Percentiles rank a stretch among this genome's conserved stretches.
These are phyloP conservation scores for Dipteronia dyeriana DNA, from an alignment of 345 rosid species.

Conservation along the genomic window DNA sequence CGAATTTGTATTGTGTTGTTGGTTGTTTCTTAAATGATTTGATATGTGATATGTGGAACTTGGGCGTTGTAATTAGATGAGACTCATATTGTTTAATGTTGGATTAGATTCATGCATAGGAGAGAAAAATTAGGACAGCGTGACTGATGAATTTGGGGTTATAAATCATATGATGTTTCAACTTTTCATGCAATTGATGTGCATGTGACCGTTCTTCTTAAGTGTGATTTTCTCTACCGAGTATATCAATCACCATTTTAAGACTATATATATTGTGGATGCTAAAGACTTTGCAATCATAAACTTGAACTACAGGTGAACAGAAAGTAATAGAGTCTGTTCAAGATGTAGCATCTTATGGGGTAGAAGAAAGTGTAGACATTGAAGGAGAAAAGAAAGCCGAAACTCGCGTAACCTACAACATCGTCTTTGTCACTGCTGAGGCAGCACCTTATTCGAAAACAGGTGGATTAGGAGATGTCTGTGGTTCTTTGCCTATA, in stretches of 20 bases:
- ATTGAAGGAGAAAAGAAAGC: conserved; percentile 30
- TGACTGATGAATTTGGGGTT: conserved; percentile 2
- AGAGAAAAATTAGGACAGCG: background rate
- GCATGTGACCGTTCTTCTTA: background rate
- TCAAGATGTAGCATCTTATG: conserved; percentile 24
- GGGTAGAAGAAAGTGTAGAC: conserved; percentile 37
- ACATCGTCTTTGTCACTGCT: conserved; percentile 75
- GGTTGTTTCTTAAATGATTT: background rate
- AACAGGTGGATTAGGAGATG: conserved; percentile 97
- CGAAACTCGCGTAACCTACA: conserved; percentile 41
- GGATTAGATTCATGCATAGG: background rate
- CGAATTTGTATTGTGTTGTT: background rate
- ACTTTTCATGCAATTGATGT: background rate
- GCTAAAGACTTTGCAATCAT: background rate
- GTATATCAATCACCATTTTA: background rate
- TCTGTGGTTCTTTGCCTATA: conserved; percentile 91
- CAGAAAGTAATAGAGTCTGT: conserved; percentile 26
- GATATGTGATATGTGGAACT: background rate
- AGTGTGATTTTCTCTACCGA: conserved; percentile 1
- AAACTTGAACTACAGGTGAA: conserved; percentile 39
- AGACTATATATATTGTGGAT: background rate
- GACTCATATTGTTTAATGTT: background rate
- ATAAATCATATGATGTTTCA: too few relatives aligned
- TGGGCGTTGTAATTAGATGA: background rate
- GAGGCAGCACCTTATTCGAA: conserved; percentile 98